phyloP scores from a whole-genome alignment of 2,329 filamentous ascomycete species.

The Colletotrichum lentis region DNA sequence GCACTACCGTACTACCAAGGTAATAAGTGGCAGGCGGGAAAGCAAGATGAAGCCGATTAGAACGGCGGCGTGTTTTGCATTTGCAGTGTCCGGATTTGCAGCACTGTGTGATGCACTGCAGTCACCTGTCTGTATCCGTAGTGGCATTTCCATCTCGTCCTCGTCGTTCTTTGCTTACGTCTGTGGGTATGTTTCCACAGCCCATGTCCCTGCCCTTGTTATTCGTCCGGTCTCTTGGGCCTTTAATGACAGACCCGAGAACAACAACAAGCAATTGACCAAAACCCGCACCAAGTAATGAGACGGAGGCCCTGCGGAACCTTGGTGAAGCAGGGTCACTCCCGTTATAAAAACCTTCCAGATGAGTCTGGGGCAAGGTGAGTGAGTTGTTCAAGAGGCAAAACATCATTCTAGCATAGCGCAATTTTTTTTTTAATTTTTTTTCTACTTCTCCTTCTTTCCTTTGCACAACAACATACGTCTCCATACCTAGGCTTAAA shows the following conservation, averaged over 20 bases:
- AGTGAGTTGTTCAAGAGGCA: neutral
- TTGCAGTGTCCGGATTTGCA: neutral
- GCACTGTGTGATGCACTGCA: too few species aligned
- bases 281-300: neutral
- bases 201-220: neutral
- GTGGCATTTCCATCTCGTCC: neutral
- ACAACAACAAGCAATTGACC: neutral
- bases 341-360: too few species aligned
- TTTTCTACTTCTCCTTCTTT: neutral
- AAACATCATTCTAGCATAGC: neutral
- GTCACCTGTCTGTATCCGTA: neutral
- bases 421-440: neutral
- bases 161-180: neutral
- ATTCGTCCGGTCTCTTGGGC: constrained; percentile 11
- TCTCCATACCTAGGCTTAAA: too few species aligned
- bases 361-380: neutral
- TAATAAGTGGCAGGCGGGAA: neutral
- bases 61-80: too few species aligned
- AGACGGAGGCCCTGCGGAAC: neutral
- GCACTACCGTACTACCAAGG: too few species aligned
- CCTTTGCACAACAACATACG: neutral
- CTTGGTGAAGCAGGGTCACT: too few species aligned
- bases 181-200: neutral
- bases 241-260: neutral
- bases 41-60: too few species aligned